Evolutionary conservation across 352 stramenopile genomes (phyloP).

Genomic region (Phytopythium aichiense): DNA sequence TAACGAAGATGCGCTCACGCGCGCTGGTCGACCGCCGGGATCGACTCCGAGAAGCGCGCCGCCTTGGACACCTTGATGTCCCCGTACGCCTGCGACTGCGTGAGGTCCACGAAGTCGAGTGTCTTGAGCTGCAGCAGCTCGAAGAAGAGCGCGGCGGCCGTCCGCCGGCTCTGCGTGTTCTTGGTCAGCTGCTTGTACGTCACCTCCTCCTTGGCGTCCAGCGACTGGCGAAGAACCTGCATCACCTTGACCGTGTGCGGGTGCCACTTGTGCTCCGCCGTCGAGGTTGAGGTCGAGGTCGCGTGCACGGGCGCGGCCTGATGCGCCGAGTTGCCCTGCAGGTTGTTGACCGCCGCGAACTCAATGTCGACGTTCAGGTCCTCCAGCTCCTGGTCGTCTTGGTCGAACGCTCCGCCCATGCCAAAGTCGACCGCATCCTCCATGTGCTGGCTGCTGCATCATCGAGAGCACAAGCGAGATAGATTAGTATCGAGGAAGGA

Average conservation of each 20-base stretch:
- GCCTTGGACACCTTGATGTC: constrained; percentile 91
- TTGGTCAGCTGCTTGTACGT: constrained; percentile 87
- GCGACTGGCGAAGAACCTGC: constrained; percentile 74
- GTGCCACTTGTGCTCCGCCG: constrained; percentile 94
- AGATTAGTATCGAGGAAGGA: neutral
- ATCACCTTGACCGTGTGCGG: constrained; percentile 97
- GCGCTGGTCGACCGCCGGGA: constrained; percentile 69
- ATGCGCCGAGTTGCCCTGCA: constrained; percentile 60
- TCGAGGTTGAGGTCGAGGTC: constrained; percentile 38
- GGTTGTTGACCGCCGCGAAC: constrained; percentile 70
- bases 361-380: constrained; percentile 81
- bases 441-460: constrained; percentile 9
- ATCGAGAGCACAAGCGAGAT: neutral
- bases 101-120: constrained; percentile 95
- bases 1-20: constrained; percentile 2
- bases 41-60: constrained; percentile 62
- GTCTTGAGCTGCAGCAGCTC: constrained; percentile 98
- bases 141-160: constrained; percentile 94
- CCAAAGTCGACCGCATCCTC: constrained; percentile 50
- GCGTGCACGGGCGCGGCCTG: constrained; percentile 13
- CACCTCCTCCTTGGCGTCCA: constrained; percentile 74
- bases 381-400: constrained; percentile 40
- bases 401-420: constrained; percentile 47
- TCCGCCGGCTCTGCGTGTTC: constrained; percentile 79
- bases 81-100: constrained; percentile 91